Percentiles rank a stretch among this genome's conserved stretches.
Conservation (phyloP, 1,284 basidiomycete species). For the Ustilago esculenta region DNA sequence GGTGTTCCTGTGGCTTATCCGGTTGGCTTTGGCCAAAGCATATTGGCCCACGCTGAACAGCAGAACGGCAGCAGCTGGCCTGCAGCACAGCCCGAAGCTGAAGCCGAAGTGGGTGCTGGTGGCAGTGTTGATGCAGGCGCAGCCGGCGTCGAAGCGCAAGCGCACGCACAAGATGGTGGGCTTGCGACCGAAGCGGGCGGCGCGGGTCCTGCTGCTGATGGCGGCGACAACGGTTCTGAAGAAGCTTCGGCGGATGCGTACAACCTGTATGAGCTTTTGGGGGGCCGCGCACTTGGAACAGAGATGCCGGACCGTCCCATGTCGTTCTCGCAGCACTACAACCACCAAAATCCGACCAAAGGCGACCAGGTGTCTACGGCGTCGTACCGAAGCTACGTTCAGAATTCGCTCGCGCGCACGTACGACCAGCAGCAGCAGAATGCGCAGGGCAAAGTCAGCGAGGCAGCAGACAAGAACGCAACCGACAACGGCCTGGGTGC, state of each 20-base stretch:
- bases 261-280: constrained; percentile 44
- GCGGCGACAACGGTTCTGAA: constrained; percentile 3
- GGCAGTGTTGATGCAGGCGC: not conserved
- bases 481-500: constrained; percentile 20
- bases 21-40: constrained; percentile 33
- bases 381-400: constrained; percentile 40
- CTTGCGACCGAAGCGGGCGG: constrained; percentile 4
- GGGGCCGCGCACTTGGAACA: constrained; percentile 19
- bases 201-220: not conserved
- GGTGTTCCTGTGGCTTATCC: constrained; percentile 48
- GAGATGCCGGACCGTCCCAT: constrained; percentile 47
- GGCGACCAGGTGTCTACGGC: constrained; percentile 39
- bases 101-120: not conserved
- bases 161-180: constrained; percentile 12
- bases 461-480: constrained; percentile 4
- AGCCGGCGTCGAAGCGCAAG: not conserved
- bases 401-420: constrained; percentile 41
- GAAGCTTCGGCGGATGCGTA: constrained; percentile 32
- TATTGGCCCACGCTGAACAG: constrained; percentile 13
- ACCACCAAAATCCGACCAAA: constrained; percentile 38
- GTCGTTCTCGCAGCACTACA: constrained; percentile 54
- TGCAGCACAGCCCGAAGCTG: constrained; percentile 10
- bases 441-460: constrained; percentile 11
- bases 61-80: constrained; percentile 32
- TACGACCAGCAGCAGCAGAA: constrained; percentile 43